Percentiles rank a stretch among this genome's conserved stretches.
Conservation (phyloP, 2,329 filamentous ascomycete species). For the Aureobasidium pullulans region DNA sequence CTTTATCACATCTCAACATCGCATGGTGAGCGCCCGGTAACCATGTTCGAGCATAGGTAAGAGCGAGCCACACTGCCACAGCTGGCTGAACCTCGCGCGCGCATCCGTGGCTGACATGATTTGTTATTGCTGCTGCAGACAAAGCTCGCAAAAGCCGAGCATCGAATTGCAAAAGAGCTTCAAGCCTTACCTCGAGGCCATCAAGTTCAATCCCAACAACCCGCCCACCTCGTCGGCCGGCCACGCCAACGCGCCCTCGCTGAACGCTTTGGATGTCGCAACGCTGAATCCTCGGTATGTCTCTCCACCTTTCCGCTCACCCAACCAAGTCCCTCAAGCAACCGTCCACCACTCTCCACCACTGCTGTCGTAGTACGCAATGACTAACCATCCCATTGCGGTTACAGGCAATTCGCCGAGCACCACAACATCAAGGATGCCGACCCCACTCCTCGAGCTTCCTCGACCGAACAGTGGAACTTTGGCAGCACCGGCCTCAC, state of each 20-base stretch:
- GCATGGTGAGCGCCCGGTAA: conserved; percentile 5
- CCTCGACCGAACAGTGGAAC: conserved; percentile 68
- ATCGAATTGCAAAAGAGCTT: conserved; percentile 80
- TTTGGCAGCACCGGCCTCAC: conserved; percentile 53
- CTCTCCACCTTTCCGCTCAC: neutral
- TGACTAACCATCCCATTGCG: conserved; percentile 8
- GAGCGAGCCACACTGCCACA: conserved; percentile 12
- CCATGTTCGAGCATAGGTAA: conserved; percentile 13
- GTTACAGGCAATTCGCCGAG: conserved; percentile 37
- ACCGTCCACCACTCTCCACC: neutral
- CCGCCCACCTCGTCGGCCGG: conserved; percentile 22
- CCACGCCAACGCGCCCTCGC: conserved; percentile 33
- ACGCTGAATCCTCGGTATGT: conserved; percentile 35
- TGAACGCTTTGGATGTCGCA: conserved; percentile 40
- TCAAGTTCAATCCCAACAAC: conserved; percentile 29
- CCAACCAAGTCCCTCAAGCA: neutral
- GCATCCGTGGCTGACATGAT: conserved; percentile 11
- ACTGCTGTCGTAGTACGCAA: conserved; percentile 9
- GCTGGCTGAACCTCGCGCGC: neutral
- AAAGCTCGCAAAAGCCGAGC: conserved; percentile 75
- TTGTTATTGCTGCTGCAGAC: conserved; percentile 40
- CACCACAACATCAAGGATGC: conserved; percentile 59
- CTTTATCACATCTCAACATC: neutral
- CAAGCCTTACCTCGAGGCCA: conserved; percentile 72
- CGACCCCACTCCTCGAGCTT: conserved; percentile 73